Conservation (phyloP, 2,329 filamentous ascomycete genomes). For the Epichloe coenophiala region DNA sequence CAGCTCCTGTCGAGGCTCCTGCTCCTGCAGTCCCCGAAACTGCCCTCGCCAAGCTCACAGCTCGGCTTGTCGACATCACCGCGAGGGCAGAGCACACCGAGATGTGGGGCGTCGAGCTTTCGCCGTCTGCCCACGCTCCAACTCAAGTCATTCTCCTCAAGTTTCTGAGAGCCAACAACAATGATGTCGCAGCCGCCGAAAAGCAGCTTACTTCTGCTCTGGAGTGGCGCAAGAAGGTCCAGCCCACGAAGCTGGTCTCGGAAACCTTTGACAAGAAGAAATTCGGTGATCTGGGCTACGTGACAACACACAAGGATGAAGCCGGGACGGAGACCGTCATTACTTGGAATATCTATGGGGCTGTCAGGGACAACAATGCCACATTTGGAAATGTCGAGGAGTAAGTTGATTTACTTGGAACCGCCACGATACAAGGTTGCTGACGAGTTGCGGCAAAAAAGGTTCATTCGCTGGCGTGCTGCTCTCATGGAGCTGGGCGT, state of each 20-base stretch:
- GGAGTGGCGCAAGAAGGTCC: constrained; percentile 66
- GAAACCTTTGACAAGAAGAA: constrained; percentile 52
- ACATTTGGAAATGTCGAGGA: constrained; percentile 74
- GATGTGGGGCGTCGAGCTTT: constrained; percentile 75
- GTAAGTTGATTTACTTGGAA: constrained; percentile 28
- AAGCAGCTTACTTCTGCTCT: constrained; percentile 69
- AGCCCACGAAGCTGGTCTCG: constrained; percentile 53
- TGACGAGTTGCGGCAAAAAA: constrained; percentile 19
- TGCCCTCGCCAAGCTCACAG: constrained; percentile 41
- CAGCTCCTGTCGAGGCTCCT: constrained; percentile 7
- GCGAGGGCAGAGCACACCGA: constrained; percentile 50
- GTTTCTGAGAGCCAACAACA: constrained; percentile 81
- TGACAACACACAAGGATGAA: constrained; percentile 53
- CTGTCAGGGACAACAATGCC: constrained; percentile 66
- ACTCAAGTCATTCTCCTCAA: constrained; percentile 82
- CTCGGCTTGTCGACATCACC: constrained; percentile 43
- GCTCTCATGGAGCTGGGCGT: constrained; percentile 83
- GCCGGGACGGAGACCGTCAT: constrained; percentile 49
- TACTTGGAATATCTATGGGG: constrained; percentile 89
- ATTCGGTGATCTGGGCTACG: constrained; percentile 68
- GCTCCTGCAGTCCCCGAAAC: constrained; percentile 12
- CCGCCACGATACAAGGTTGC: neutral
- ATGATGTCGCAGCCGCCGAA: constrained; percentile 58
- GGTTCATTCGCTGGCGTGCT: constrained; percentile 81
- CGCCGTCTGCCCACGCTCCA: constrained; percentile 43